Percentiles rank a stretch among this genome's conserved stretches.
Conservation (phyloP, 192 early-diverging fungal genomes). For the Cetraspora pellucida region DNA sequence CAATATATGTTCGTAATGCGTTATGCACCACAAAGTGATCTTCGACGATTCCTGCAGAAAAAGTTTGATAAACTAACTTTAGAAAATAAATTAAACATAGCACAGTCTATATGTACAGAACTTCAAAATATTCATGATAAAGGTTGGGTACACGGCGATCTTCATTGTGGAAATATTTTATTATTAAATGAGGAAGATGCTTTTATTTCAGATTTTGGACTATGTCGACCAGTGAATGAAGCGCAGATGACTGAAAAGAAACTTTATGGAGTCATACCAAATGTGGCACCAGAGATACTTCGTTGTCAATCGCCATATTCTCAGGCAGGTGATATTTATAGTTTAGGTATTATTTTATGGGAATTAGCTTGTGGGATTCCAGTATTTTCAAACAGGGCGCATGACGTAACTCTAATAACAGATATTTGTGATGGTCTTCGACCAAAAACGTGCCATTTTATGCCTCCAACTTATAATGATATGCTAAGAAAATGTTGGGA, state of each 20-base stretch:
- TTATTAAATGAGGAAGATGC: too few relatives aligned
- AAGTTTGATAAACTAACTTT: neutral
- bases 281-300: neutral
- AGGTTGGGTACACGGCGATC: neutral
- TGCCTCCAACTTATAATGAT: neutral
- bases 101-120: neutral
- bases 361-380: too few relatives aligned
- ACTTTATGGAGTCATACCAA: neutral
- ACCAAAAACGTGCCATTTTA: neutral
- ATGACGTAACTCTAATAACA: neutral
- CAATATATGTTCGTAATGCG: neutral
- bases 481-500: neutral
- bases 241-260: too few relatives aligned
- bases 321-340: too few relatives aligned
- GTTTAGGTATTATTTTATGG: too few relatives aligned
- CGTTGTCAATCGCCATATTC: too few relatives aligned
- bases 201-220: too few relatives aligned
- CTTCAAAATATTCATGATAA: neutral
- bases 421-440: neutral
- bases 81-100: neutral
- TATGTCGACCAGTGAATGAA: too few relatives aligned
- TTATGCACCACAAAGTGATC: conserved; percentile 1
- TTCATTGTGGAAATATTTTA: too few relatives aligned
- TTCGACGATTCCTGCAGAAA: neutral
- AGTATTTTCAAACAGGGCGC: neutral